Conservation (phyloP, 2,329 filamentous ascomycete genomes). For the Fusarium brevicatenulatum region DNA sequence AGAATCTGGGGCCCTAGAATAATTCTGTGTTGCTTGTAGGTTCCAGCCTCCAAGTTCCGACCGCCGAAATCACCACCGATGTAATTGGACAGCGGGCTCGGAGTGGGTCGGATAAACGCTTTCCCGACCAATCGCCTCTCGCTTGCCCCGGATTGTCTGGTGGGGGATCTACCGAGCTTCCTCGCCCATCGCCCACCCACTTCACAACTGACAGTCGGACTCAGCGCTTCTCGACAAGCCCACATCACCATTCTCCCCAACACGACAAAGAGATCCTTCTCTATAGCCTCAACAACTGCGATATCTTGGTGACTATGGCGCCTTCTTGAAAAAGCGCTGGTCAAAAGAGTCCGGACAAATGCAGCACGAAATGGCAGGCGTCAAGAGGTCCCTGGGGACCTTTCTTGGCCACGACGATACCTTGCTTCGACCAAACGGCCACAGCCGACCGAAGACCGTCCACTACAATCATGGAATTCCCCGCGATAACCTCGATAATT, state of each 20-base stretch:
- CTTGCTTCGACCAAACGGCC: slow-evolving; percentile 30
- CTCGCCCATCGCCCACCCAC: slow-evolving; percentile 8
- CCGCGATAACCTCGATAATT: slow-evolving; percentile 28
- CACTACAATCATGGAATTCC: slow-evolving; percentile 19
- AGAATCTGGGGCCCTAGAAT: slow-evolving; percentile 42
- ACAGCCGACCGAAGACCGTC: slow-evolving; percentile 24
- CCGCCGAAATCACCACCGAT: slow-evolving; percentile 21
- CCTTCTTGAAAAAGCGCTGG: slow-evolving; percentile 22
- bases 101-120: slow-evolving; percentile 40
- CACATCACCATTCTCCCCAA: background rate
- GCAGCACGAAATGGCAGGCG: slow-evolving; percentile 48
- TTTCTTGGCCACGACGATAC: slow-evolving; percentile 47
- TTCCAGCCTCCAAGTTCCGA: slow-evolving; percentile 24
- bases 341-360: slow-evolving; percentile 35
- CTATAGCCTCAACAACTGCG: background rate
- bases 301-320: slow-evolving; percentile 23
- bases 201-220: slow-evolving; percentile 1
- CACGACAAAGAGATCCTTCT: background rate
- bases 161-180: slow-evolving; percentile 29
- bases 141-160: slow-evolving; percentile 16
- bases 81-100: slow-evolving; percentile 21
- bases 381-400: slow-evolving; percentile 53
- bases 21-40: slow-evolving; percentile 32
- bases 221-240: slow-evolving; percentile 15
- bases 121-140: slow-evolving; percentile 36